Base-by-base conservation (phyloP, 352 stramenopile genomes). In the Phytophthora tentaculata region DNA sequence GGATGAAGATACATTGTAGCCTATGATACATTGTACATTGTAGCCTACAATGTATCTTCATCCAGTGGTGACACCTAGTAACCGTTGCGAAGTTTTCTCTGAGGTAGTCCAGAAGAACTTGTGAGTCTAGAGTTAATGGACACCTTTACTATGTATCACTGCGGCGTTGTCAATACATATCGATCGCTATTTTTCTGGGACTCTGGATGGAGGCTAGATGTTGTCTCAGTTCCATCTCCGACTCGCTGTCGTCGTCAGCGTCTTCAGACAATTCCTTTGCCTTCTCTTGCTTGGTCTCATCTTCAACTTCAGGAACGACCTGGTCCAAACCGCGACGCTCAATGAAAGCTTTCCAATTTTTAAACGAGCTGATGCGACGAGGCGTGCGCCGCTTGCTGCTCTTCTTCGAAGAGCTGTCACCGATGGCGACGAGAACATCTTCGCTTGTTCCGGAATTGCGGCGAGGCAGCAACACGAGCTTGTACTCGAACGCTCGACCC, bases 121-220 rank as follows among this genome's bases (percentile, higher is more conserved):
- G n/a, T n/a, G n/a, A n/a, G n/a, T n/a, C n/a, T n/a, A n/a, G n/a
- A n/a, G n/a, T n/a, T n/a, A n/a, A n/a, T n/a, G n/a, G n/a, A n/a
- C n/a, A n/a, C n/a, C n/a, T n/a, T n/a, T n/a, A n/a, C n/a, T n/a
- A n/a, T n/a, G n/a, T n/a, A n/a, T n/a, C n/a, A n/a, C n/a, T n/a
- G n/a, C n/a, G n/a, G n/a, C n/a, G 35, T 4, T 43, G 35, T 43
- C 53, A 41, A 26, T 41, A 51, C 54, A 53, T 53, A 35, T 29
- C 44, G 13, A 29, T 51, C 9, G 2, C 37, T 48, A 60, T 29
- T 8, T 14, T 12, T 29, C 83, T 82, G 13, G 72, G 43, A 6
- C 59, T 64, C 76, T 90, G 81, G 52, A 90, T 88, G 17, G 74
- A 67, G 7, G 65, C 50, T 19, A 90, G 64, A 41, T 90, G 79